These are phyloP conservation scores for Solanum hybrid DNA, from an alignment of 305 asterid species.

Conservation along the genomic window DNA sequence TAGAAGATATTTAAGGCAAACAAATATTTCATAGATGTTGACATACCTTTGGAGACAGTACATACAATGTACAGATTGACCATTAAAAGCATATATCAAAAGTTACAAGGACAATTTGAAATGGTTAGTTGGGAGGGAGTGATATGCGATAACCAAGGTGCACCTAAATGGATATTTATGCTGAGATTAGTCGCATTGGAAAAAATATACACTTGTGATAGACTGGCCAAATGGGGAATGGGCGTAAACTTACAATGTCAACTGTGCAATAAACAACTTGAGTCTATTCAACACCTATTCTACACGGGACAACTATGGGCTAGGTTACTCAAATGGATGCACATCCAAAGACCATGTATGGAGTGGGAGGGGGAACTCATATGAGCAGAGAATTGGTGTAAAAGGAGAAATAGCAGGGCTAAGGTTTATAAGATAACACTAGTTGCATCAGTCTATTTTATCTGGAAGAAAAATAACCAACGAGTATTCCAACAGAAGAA, in stretches of 20 bases:
- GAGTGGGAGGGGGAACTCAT: background rate
- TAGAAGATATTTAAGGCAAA: background rate
- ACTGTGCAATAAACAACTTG: accelerated
- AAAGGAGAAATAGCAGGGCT: background rate
- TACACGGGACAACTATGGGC: background rate
- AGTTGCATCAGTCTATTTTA: background rate
- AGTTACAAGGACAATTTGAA: background rate
- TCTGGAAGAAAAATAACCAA: background rate
- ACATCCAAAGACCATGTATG: background rate
- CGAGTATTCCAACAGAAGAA: background rate
- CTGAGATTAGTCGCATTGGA: background rate
- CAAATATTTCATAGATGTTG: background rate
- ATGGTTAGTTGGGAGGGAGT: background rate
- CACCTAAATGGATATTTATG: background rate
- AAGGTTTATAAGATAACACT: background rate
- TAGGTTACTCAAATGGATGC: background rate
- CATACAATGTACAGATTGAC: background rate
- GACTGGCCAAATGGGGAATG: background rate
- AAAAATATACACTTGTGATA: background rate
- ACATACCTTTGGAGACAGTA: background rate
- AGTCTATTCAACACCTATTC: background rate
- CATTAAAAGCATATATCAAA: background rate
- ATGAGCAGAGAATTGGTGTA: background rate
- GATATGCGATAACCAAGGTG: background rate
- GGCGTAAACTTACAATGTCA: background rate